These are phyloP conservation scores for Cytospora leucostoma DNA, from an alignment of 2,329 filamentous ascomycete genomes.

Conservation along the genomic window DNA sequence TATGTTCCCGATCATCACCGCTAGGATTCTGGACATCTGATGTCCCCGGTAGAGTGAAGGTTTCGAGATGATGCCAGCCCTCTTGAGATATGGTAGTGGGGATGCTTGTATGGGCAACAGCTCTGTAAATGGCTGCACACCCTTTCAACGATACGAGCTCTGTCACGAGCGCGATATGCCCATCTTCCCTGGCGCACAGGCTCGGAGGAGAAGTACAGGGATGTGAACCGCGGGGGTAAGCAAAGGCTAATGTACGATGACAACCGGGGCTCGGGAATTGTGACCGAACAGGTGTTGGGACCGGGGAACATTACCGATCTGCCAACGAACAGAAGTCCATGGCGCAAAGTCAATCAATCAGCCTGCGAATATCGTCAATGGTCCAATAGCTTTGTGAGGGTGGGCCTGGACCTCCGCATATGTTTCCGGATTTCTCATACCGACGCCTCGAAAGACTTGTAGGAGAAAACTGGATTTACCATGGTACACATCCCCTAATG, in stretches of 20 bases:
- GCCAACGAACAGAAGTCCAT: background rate
- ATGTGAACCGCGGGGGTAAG: background rate
- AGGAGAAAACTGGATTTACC: too few species aligned
- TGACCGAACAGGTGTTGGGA: background rate
- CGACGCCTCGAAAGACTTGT: too few species aligned
- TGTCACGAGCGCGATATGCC: background rate
- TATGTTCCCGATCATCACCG: constrained; percentile 1
- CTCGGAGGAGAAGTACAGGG: background rate
- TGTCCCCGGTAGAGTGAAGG: background rate
- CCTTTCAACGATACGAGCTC: constrained; percentile 16
- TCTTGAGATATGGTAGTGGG: background rate
- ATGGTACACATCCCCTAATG: too few species aligned
- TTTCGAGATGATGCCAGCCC: background rate
- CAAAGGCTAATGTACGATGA: constrained; percentile 1
- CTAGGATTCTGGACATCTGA: background rate
- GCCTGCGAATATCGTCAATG: background rate
- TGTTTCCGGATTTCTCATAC: too few species aligned
- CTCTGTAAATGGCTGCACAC: background rate
- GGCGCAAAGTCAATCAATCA: background rate
- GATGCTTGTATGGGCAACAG: background rate
- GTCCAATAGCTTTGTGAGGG: background rate
- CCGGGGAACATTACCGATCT: background rate
- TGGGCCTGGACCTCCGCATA: background rate
- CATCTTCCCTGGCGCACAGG: background rate
- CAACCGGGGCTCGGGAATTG: constrained; percentile 1